Evolutionary conservation across 108 stramenopile genomes (phyloP).

Genomic region (Fragilaria radians): DNA sequence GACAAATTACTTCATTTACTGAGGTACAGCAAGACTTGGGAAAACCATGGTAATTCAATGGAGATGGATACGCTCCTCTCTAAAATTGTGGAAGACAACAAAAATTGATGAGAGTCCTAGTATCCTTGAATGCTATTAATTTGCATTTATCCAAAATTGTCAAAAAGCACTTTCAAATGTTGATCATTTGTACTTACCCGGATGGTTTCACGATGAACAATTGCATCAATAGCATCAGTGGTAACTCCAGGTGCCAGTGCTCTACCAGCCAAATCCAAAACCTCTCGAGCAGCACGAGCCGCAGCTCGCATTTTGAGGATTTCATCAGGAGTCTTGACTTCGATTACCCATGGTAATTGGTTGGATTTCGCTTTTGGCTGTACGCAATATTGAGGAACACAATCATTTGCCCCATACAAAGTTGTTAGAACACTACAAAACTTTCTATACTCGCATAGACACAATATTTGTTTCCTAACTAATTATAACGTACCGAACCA

Average conservation of each 20-base stretch:
- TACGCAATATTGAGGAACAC: too few species aligned
- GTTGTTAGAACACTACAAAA: too few species aligned
- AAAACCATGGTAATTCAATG: constrained; percentile 96
- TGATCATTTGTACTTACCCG: constrained; percentile 29
- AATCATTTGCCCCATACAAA: too few species aligned
- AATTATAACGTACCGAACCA: constrained; percentile 29
- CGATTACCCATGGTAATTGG: constrained; percentile 77
- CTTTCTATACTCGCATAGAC: too few species aligned
- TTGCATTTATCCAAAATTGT: too few species aligned
- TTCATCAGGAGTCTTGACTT: constrained; percentile 81
- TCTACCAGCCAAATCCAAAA: constrained; percentile 87
- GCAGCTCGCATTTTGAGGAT: constrained; percentile 90
- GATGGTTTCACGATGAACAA: constrained; percentile 85
- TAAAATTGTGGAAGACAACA: constrained; percentile 1
- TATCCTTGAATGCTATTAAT: too few species aligned
- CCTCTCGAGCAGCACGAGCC: constrained; percentile 80
- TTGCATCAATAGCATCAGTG: constrained; percentile 91
- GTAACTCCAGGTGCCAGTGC: constrained; percentile 79
- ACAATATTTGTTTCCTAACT: constrained; percentile 1
- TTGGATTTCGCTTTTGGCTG: constrained; percentile 40
- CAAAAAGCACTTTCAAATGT: too few species aligned
- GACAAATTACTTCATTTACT: constrained; percentile 99
- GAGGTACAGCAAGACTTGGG: constrained; percentile 97
- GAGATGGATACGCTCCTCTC: constrained; percentile 87
- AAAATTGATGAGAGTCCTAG: too few species aligned